A percentile compares a stretch with the other conserved stretches of the same genome.
Conservation (phyloP, 192 early-diverging fungal genomes). For the Dissophora globulifera region DNA sequence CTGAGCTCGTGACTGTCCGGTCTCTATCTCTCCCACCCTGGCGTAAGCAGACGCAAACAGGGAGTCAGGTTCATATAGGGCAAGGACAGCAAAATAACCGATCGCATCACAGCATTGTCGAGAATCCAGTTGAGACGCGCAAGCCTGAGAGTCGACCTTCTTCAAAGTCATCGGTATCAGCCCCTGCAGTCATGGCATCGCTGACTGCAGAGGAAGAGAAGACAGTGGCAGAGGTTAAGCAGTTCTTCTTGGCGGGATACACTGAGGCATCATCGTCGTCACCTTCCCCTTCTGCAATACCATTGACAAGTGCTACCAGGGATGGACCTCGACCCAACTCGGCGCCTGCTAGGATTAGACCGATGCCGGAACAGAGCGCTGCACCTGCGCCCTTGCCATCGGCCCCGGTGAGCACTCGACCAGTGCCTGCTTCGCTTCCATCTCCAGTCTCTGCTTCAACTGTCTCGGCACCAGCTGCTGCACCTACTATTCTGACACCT, state of each 20-base stretch:
- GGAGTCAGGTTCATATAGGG: background rate
- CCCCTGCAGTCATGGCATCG: background rate
- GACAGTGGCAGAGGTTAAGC: no score
- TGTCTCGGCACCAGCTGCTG: background rate
- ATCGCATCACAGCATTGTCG: background rate
- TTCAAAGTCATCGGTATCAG: background rate
- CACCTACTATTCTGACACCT: background rate
- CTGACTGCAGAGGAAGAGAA: no score
- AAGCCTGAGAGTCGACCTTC: background rate
- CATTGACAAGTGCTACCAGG: no score
- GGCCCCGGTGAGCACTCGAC: background rate
- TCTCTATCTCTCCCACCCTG: slow-evolving; percentile 33
- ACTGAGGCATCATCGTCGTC: no score
- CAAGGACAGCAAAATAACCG: slow-evolving; percentile 5
- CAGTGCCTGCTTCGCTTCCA: background rate
- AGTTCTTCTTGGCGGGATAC: no score
- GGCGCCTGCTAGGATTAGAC: no score
- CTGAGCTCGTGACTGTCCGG: slow-evolving; percentile 7
- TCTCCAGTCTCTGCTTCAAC: background rate
- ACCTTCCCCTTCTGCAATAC: no score
- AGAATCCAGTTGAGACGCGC: background rate
- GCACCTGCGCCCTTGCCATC: no score
- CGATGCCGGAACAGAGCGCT: no score
- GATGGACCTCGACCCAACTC: no score
- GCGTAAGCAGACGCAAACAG: slow-evolving; percentile 11